Evolutionary conservation across 2,329 filamentous ascomycete genomes (phyloP).

Genomic region (Elsinoe arachidis): DNA sequence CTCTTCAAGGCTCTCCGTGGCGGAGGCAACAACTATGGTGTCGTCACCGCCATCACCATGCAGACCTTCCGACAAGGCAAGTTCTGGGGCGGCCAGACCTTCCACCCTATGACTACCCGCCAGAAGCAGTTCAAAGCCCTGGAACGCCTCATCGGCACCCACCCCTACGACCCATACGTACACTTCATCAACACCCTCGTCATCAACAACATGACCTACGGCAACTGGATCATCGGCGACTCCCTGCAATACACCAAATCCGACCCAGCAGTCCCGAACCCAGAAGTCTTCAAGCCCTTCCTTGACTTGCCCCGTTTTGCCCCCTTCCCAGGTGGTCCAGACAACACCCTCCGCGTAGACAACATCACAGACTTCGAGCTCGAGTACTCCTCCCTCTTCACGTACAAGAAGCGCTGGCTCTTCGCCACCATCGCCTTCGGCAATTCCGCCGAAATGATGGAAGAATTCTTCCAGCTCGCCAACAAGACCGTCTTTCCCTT

Average conservation of each 20-base stretch:
- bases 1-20: slow-evolving; percentile 43
- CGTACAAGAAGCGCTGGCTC: slow-evolving; percentile 17
- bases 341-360: slow-evolving; percentile 18
- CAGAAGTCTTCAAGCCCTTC: slow-evolving; percentile 18
- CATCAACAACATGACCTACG: slow-evolving; percentile 14
- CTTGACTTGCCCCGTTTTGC: slow-evolving; percentile 18
- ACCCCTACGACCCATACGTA: slow-evolving; percentile 20
- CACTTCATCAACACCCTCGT: slow-evolving; percentile 18
- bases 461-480: slow-evolving; percentile 17
- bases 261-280: slow-evolving; percentile 17
- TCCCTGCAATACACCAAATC: slow-evolving; percentile 28
- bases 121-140: slow-evolving; percentile 17
- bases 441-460: slow-evolving; percentile 18
- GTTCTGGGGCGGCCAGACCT: slow-evolving; percentile 21
- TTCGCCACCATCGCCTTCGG: slow-evolving; percentile 19
- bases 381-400: slow-evolving; percentile 14
- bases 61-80: slow-evolving; percentile 19
- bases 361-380: slow-evolving; percentile 19
- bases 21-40: slow-evolving; percentile 39
- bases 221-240: slow-evolving; percentile 23
- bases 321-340: slow-evolving; percentile 17
- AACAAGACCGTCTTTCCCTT: slow-evolving; percentile 17
- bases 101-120: slow-evolving; percentile 17
- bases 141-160: slow-evolving; percentile 13
- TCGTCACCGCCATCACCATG: slow-evolving; percentile 37